Evolutionary conservation across 1,284 basidiomycete species (phyloP).

Genomic region (Melampsora medusae): DNA sequence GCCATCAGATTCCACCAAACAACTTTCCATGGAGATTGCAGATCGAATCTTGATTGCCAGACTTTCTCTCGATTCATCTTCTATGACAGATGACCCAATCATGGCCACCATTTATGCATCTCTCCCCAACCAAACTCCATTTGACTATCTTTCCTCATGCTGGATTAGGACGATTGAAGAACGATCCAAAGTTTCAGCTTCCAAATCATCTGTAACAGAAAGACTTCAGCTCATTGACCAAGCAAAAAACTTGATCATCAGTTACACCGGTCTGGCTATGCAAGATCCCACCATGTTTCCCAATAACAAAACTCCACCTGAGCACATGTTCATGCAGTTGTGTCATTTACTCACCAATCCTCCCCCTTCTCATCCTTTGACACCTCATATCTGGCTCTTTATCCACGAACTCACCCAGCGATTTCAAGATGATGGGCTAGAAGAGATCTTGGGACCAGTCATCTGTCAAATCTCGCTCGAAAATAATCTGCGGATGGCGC

Average conservation of each 20-base stretch:
- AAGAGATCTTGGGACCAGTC: conserved; percentile 61
- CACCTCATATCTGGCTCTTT: conserved; percentile 66
- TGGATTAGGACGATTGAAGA: conserved; percentile 77
- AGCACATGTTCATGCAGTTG: conserved; percentile 62
- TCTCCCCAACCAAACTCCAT: conserved; percentile 74
- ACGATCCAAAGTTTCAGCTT: conserved; percentile 60
- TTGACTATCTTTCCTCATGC: conserved; percentile 84
- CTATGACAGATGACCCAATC: conserved; percentile 77
- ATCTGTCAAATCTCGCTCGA: conserved; percentile 56
- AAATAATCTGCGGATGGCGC: conserved; percentile 4
- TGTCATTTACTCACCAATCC: conserved; percentile 68
- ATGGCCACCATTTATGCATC: conserved; percentile 75
- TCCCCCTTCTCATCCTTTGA: conserved; percentile 48
- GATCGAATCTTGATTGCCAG: conserved; percentile 83
- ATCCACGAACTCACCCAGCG: conserved; percentile 69
- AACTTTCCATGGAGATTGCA: conserved; percentile 56
- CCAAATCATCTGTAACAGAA: conserved; percentile 60
- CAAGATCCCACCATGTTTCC: conserved; percentile 92
- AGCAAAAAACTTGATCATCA: conserved; percentile 74
- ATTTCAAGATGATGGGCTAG: conserved; percentile 63
- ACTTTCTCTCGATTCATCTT: conserved; percentile 73
- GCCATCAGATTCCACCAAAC: conserved; percentile 46
- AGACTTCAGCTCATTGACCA: conserved; percentile 69
- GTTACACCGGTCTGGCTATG: conserved; percentile 82
- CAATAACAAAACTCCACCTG: conserved; percentile 69